Percentiles rank a stretch among this genome's conserved stretches.
Conservation (phyloP, 257 asterid species). For the Ajuga chamaepitys region DNA sequence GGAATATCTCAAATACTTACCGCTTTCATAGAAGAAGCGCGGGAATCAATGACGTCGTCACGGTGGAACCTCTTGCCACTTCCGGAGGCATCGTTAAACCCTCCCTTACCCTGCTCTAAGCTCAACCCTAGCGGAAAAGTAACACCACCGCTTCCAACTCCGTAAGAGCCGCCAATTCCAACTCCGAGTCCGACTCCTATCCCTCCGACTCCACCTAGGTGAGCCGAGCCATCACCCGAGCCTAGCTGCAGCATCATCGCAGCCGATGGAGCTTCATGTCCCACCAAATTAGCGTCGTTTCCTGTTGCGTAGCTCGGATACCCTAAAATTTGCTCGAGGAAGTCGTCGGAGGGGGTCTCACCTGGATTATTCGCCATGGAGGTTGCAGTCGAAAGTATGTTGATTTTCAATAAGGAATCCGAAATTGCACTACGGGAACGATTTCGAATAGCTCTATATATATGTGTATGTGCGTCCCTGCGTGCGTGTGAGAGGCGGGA, state of each 20-base stretch:
- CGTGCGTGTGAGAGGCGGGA: neutral
- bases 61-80: constrained; percentile 63
- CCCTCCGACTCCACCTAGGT: constrained; percentile 47
- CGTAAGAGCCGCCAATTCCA: constrained; percentile 28
- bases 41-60: constrained; percentile 51
- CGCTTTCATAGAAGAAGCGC: constrained; percentile 52
- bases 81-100: constrained; percentile 53
- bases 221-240: constrained; percentile 48
- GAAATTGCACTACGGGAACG: neutral
- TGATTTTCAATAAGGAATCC: constrained; percentile 7
- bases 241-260: constrained; percentile 59
- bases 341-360: constrained; percentile 74
- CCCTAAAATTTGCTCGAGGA: constrained; percentile 75
- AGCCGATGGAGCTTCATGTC: constrained; percentile 33
- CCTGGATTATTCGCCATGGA: constrained; percentile 72
- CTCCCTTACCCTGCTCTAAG: constrained; percentile 73
- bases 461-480: too few relatives aligned
- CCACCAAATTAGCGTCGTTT: constrained; percentile 40
- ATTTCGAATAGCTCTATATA: neutral
- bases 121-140: constrained; percentile 81
- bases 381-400: neutral
- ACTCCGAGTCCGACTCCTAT: constrained; percentile 35
- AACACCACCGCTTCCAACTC: constrained; percentile 30
- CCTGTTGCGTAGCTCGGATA: constrained; percentile 50
- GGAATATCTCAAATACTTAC: constrained; percentile 22